phyloP scores from a whole-genome alignment of 1,284 basidiomycete species.

The Ceratobasidium papillatum region DNA sequence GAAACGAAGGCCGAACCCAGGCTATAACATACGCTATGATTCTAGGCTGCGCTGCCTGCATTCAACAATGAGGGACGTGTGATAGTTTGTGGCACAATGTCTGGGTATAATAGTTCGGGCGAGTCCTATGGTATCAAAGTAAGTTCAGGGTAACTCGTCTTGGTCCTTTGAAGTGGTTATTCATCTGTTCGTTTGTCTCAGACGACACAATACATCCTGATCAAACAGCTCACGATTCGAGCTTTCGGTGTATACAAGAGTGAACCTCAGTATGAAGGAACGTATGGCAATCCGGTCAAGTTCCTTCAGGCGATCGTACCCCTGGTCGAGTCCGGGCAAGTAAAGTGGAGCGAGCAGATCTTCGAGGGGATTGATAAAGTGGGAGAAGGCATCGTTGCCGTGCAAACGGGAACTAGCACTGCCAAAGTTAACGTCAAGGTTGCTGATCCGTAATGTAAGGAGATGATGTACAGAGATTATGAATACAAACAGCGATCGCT shows the following conservation, averaged over 20 bases:
- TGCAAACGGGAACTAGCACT: constrained; percentile 15
- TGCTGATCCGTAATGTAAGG: not conserved
- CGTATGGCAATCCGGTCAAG: constrained; percentile 21
- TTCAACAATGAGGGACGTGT: constrained; percentile 45
- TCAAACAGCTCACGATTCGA: constrained; percentile 44
- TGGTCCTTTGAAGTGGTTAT: not conserved
- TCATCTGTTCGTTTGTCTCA: not conserved
- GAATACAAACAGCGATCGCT: not conserved
- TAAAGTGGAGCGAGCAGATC: constrained; percentile 17
- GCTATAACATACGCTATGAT: not conserved
- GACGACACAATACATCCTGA: constrained; percentile 45
- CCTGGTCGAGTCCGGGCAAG: constrained; percentile 32
- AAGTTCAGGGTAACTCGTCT: not conserved
- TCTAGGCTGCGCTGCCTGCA: constrained; percentile 42
- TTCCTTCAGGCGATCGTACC: constrained; percentile 37
- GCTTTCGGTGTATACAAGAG: constrained; percentile 47
- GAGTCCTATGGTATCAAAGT: constrained; percentile 45
- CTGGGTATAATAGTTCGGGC: constrained; percentile 44
- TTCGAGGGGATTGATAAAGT: constrained; percentile 18
- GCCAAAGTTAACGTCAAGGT: constrained; percentile 23
- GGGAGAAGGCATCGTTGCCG: not conserved
- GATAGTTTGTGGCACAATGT: constrained; percentile 46
- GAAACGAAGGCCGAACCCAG: not conserved
- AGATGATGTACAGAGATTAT: not conserved
- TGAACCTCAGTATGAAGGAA: constrained; percentile 39